Evolutionary conservation across 257 asterid genomes (phyloP).

Genomic region (Nicotiana otophora): DNA sequence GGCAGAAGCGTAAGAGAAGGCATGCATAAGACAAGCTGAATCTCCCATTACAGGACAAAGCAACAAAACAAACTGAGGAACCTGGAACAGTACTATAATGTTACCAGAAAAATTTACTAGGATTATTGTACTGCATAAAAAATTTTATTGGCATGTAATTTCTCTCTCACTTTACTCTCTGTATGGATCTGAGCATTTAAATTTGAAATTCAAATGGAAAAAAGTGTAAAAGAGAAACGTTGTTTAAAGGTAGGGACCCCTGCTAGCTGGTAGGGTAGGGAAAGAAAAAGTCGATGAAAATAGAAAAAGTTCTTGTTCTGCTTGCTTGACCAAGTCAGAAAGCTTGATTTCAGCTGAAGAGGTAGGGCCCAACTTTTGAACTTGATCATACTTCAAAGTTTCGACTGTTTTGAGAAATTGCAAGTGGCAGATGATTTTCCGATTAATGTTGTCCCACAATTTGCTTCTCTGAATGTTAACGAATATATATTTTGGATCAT

Average conservation of each 20-base stretch:
- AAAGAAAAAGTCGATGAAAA: background rate
- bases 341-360: background rate
- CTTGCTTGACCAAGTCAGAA: slow-evolving; percentile 4
- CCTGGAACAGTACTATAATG: background rate
- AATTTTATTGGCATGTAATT: background rate
- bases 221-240: background rate
- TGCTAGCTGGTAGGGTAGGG: background rate
- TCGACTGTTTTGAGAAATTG: background rate
- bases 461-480: background rate
- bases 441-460: background rate
- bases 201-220: slow-evolving; percentile 79
- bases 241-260: background rate
- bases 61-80: background rate
- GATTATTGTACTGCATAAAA: background rate
- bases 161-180: background rate
- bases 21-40: slow-evolving; percentile 66
- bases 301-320: background rate
- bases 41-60: slow-evolving; percentile 55
- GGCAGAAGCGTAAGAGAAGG: slow-evolving; percentile 68
- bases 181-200: slow-evolving; percentile 9
- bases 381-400: background rate
- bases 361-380: background rate
- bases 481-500: background rate
- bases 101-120: background rate
- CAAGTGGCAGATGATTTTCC: background rate